A percentile compares a stretch with the other conserved stretches of the same genome.
Conservation (phyloP, 768 basidiomycete genomes). For the Lyophyllum semitale region DNA sequence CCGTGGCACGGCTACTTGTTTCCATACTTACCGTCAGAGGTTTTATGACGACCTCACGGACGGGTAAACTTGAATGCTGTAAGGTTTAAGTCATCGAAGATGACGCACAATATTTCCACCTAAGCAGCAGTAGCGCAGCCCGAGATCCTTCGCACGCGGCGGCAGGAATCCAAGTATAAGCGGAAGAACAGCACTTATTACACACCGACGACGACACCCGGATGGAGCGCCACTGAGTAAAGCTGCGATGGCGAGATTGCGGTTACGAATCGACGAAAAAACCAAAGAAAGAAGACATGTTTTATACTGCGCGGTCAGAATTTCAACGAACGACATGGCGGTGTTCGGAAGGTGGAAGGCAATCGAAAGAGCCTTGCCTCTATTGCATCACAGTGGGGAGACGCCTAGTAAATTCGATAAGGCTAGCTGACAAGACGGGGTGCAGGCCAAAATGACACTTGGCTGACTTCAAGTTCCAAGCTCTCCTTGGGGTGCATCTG, state of each 20-base stretch:
- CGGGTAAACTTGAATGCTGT: conserved; percentile 29
- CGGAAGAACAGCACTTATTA: too few species aligned
- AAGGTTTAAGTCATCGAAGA: neutral
- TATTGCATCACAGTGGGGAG: neutral
- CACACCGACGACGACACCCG: too few species aligned
- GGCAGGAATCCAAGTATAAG: too few species aligned
- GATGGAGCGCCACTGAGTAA: too few species aligned
- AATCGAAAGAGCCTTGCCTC: neutral
- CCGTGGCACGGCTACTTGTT: too few species aligned
- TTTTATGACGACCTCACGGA: too few species aligned
- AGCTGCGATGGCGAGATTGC: too few species aligned
- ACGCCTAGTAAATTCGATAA: neutral
- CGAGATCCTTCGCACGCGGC: conserved; percentile 41
- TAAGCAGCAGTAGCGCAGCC: conserved; percentile 33
- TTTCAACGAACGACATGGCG: neutral
- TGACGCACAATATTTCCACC: conserved; percentile 1
- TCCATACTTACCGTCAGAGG: too few species aligned
- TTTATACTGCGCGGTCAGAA: neutral
- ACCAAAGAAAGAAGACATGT: neutral
- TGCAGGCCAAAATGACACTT: neutral
- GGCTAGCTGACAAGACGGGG: neutral
- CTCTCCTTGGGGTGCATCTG: too few species aligned
- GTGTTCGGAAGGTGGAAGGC: neutral
- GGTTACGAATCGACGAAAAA: too few species aligned
- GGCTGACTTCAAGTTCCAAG: neutral